Base-by-base conservation (phyloP, 2,329 filamentous ascomycete genomes). In the Tolypocladium inflatum region DNA sequence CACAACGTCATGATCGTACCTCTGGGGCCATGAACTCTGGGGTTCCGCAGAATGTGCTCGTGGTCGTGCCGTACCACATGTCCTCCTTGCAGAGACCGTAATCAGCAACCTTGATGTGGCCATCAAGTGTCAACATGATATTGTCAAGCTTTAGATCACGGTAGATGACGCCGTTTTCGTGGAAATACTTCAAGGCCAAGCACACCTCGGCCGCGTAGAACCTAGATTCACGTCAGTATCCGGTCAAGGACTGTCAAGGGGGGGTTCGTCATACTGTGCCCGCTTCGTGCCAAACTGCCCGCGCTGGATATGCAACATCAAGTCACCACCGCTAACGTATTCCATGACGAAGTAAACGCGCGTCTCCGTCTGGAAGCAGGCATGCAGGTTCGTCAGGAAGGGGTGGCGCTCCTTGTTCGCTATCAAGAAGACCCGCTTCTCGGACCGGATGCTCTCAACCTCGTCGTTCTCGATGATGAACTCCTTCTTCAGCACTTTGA, bases 401-500 rank as follows among this genome's bases (percentile, higher is more conserved):
- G 95, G 94, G 70, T 99, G 94, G 17, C 90, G 86, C 71, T 97
- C 94, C 72, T 96, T 91, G 78, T 99, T 99, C 39, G 94, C 94
- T 70, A 99, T 89, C 71, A 99, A 73, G 77, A 97, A 96, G 19
- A 99, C 95, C 63, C 94, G 84, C 82, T 99, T 99, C 75, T 99
- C 94, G 0, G 94, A 99, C 63, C 93, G 86, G 48, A 91, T 97
- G 74, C 93, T 97, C 74, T 99, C 94, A 9, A 99, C 94, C 77
- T 99, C 94, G 70, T 99, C 94, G 64, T 99, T 96, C 72, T 99
- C 95, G 62, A 99, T 99, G 70, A 99, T 99, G 73, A 99, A 99
- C 73, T 99, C 94, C 78, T 99, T 99, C 83, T 99, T 99, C 65
- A 99, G 78, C 42, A 99, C 94, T 76, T 99, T 99, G 74, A 99